phyloP scores from a whole-genome alignment of 73 alveolate genomes.

The Paramecium pentaurelia region DNA sequence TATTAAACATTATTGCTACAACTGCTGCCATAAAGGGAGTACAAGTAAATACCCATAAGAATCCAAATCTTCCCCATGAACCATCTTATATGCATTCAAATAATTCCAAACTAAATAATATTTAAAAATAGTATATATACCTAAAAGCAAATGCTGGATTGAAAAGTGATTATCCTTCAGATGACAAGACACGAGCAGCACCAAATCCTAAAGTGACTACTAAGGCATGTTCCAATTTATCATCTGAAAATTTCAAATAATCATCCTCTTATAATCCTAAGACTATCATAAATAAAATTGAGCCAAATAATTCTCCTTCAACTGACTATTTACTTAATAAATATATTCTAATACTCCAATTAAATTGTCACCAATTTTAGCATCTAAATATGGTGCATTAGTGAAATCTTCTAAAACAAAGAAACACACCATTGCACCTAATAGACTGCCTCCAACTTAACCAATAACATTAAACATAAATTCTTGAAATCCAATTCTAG shows the following conservation, averaged over 20 bases:
- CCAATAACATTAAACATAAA: constrained; percentile 32
- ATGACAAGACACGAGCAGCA: neutral
- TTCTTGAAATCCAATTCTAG: constrained; percentile 1
- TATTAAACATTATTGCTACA: neutral
- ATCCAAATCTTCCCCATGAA: constrained; percentile 45
- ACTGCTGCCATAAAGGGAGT: constrained; percentile 37
- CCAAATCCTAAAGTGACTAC: constrained; percentile 19
- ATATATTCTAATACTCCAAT: constrained; percentile 19
- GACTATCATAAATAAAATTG: neutral
- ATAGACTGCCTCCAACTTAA: neutral
- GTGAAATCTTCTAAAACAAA: neutral
- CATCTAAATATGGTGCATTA: constrained; percentile 6
- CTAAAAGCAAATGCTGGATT: constrained; percentile 53
- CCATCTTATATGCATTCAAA: constrained; percentile 48
- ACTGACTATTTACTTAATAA: neutral
- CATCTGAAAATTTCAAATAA: constrained; percentile 4
- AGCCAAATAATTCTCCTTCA: neutral
- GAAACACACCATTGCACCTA: constrained; percentile 34
- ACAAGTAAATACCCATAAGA: constrained; percentile 27
- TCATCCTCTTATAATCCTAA: constrained; percentile 11
- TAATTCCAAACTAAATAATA: neutral
- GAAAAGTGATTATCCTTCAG: neutral
- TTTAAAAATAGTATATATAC: neutral
- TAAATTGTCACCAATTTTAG: neutral
- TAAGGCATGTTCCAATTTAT: constrained; percentile 14